Evolutionary conservation across 2,329 filamentous ascomycete species (phyloP), one percentile per base, ranked within the genome.

Genomic region (Microsporum canis): DNA sequence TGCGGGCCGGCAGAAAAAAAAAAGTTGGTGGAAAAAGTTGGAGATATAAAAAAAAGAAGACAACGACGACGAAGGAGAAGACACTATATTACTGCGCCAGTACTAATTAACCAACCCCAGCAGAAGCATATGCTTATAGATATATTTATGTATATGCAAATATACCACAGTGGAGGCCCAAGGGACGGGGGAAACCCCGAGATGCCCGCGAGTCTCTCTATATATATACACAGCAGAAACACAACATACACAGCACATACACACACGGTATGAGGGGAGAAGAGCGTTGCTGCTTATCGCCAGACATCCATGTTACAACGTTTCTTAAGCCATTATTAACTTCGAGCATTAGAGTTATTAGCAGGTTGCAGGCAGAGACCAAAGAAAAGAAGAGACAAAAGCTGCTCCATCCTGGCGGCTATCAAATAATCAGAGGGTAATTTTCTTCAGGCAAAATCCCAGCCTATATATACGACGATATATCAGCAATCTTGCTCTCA

Each of bases 1-100:
- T 43, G 31, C 45, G 36, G 57, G 39, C 39, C 17, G 23, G 41
- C 10, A 17, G 59, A 59, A 55, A 43, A 59, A 61, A 29, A 53
- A 43, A 45, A 55, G 47, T 12, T 12, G 39, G 51, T 49, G 36
- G 41, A 58, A 38, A 60, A 41, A 60, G 33, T 7, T 43, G 3
- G 17, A 47, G 41, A 39, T 39, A 43, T 39, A 36, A 55, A 55
- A 29, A 55, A 23, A 36, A 12, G n/a, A 29, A 34, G 14, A 36
- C 31, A 47, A 8, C 31, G 1, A 36, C 23, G n/a, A 36, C 14
- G 29, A 14, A 41, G 38, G n/a, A n/a, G 39, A 5, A 43, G 39
- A 43, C 10, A 43, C 39, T 43, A 23, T n/a, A 33, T 1, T 36
- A 31, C 51, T 55, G 31, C 51, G 36, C 51, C 51, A 55, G n/a